Evolutionary conservation across 305 asterid genomes (phyloP), one percentile per base, ranked within the genome.

Genomic region (Salvia sclarea): DNA sequence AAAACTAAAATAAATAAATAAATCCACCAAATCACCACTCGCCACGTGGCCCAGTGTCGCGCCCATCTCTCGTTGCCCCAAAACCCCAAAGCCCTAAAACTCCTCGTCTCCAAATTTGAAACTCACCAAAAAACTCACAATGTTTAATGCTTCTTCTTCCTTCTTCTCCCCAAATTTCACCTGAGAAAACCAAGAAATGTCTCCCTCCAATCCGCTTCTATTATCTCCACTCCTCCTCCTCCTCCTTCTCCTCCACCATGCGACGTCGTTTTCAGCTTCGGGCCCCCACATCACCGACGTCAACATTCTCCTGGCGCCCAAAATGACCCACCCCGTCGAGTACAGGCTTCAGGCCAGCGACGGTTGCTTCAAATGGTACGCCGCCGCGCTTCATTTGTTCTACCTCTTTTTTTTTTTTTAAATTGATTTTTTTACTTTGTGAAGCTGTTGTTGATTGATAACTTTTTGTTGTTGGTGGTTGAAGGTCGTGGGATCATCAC

Each of bases 401-500:
- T 10, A 4, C 14, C 7, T 24, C 4, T 25, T 38, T 21, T 64
- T 48, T 18, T 17, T 44, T n/a, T n/a, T n/a, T n/a, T n/a, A n/a
- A n/a, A n/a, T n/a, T n/a, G n/a, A n/a, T n/a, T n/a, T n/a, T n/a
- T n/a, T n/a, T n/a, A n/a, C n/a, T n/a, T n/a, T n/a, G n/a, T n/a
- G n/a, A n/a, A n/a, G n/a, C n/a, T n/a, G n/a, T n/a, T n/a, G n/a
- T n/a, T n/a, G n/a, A n/a, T n/a, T n/a, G n/a, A n/a, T n/a, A n/a
- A n/a, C n/a, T n/a, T 53, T 8, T 2, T 17, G 11, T 9, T 59
- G 10, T 18, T 25, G n/a, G 40, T 54, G 6, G n/a, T 41, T 78
- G 2, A 17, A 89, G 98, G 98, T 82, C 96, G 4, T 92, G 98
- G 96, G 98, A 92, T 75, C 98, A 92, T 67, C 96, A 86, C 20